Evolutionary conservation across 371 early-diverging fungal genomes (phyloP).

Genomic region (Lichtheimia corymbifera): DNA sequence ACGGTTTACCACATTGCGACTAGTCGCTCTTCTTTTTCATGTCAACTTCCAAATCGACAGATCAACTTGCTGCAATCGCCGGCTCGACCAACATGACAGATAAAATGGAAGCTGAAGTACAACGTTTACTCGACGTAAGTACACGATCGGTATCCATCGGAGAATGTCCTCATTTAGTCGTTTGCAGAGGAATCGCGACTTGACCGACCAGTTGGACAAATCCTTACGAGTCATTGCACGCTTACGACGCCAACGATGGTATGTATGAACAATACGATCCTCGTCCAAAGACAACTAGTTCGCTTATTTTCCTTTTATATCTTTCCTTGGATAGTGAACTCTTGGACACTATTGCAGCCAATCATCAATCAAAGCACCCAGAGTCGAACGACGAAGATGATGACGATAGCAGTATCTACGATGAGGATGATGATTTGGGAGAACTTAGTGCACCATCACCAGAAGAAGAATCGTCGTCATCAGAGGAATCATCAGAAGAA

Average conservation of each 20-base stretch:
- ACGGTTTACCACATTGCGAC: no score
- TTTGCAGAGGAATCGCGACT: constrained; percentile 12
- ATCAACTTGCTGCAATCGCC: no score
- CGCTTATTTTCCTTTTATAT: not conserved
- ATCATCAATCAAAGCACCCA: constrained; percentile 4
- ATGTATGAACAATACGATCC: not conserved
- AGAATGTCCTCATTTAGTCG: no score
- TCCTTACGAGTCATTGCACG: constrained; percentile 10
- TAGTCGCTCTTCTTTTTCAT: not conserved
- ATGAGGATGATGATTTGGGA: constrained; percentile 16
- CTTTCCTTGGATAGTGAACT: constrained; percentile 1
- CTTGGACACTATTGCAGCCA: constrained; percentile 12
- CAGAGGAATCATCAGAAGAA: constrained; percentile 9
- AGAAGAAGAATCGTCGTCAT: constrained; percentile 10
- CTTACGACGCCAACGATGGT: constrained; percentile 19
- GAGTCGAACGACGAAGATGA: constrained; percentile 17
- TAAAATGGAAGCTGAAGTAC: constrained; percentile 11
- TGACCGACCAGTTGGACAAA: constrained; percentile 12
- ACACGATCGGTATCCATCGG: not conserved
- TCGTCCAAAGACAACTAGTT: not conserved
- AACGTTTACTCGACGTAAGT: constrained; percentile 7
- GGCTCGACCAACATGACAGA: not conserved
- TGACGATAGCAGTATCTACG: constrained; percentile 18
- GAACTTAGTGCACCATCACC: constrained; percentile 12
- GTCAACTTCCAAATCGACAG: not conserved